A percentile compares a stretch with the other conserved stretches of the same genome.
Conservation (phyloP, 2,329 filamentous ascomycete species). For the Cladophialophora carrionii region DNA sequence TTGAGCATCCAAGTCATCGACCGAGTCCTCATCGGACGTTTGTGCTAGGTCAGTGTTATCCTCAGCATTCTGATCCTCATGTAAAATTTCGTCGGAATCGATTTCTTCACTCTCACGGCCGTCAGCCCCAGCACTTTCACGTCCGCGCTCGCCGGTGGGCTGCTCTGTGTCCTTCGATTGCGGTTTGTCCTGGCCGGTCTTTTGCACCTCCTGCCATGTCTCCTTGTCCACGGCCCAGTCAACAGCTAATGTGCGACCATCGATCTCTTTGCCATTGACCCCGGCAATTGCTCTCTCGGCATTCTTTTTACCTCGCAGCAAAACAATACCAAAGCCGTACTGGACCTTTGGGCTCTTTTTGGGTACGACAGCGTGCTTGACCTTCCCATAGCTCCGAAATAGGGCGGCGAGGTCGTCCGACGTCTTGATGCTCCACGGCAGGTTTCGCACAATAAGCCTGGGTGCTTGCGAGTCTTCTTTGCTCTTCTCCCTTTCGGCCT, state of each 20-base stretch:
- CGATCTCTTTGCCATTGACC: conserved; percentile 86
- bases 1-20: conserved; percentile 46
- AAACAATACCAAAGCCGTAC: conserved; percentile 89
- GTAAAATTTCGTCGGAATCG: conserved; percentile 53
- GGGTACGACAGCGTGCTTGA: conserved; percentile 84
- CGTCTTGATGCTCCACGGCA: conserved; percentile 94
- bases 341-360: conserved; percentile 65
- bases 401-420: conserved; percentile 76
- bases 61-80: conserved; percentile 35
- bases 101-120: neutral
- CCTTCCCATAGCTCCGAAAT: conserved; percentile 87
- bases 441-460: conserved; percentile 85
- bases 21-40: conserved; percentile 52
- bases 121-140: neutral
- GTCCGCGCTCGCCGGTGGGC: conserved; percentile 29
- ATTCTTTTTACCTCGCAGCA: conserved; percentile 84
- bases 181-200: conserved; percentile 43
- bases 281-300: conserved; percentile 83
- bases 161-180: conserved; percentile 43
- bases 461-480: conserved; percentile 65
- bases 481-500: conserved; percentile 58
- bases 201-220: conserved; percentile 72
- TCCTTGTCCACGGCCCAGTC: conserved; percentile 96
- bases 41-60: neutral
- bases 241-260: conserved; percentile 85